Percentiles rank a stretch among this genome's conserved stretches.
phyloP scores from a whole-genome alignment of 768 basidiomycete species.

The Cubamyces sp. region DNA sequence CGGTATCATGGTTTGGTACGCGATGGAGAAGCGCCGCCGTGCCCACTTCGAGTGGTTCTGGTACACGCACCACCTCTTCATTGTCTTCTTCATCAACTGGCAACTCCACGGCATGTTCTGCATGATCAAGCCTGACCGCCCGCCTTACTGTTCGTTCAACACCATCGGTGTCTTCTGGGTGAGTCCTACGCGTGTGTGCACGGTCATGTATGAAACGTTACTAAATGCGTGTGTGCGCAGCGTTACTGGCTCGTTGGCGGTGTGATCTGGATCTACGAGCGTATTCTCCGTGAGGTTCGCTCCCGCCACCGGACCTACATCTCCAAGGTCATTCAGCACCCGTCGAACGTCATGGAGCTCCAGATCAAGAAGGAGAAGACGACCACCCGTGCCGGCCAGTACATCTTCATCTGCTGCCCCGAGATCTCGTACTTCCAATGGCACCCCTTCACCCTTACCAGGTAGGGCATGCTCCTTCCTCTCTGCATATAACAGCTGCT shows the following conservation, averaged over 20 bases:
- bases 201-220: background rate
- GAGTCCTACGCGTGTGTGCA: conserved; percentile 30
- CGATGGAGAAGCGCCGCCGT: conserved; percentile 77
- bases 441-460: conserved; percentile 96
- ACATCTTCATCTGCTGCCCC: conserved; percentile 91
- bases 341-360: conserved; percentile 90
- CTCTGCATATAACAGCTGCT: background rate
- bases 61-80: conserved; percentile 88
- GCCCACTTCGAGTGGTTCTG: conserved; percentile 88
- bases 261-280: conserved; percentile 83
- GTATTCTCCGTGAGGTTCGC: conserved; percentile 89
- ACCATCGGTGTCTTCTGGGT: conserved; percentile 96
- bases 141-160: conserved; percentile 85
- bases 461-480: conserved; percentile 42
- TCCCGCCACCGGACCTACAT: conserved; percentile 91
- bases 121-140: conserved; percentile 90
- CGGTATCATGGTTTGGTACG: conserved; percentile 82
- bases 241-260: conserved; percentile 92
- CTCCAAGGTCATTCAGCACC: conserved; percentile 94
- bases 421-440: conserved; percentile 95
- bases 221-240: conserved; percentile 41
- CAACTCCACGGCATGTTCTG: conserved; percentile 97
- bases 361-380: conserved; percentile 98
- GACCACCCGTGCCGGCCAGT: conserved; percentile 82
- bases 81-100: conserved; percentile 92